Base-by-base conservation (phyloP, 805 yeast genomes). In the Kuraishia capsulata region DNA sequence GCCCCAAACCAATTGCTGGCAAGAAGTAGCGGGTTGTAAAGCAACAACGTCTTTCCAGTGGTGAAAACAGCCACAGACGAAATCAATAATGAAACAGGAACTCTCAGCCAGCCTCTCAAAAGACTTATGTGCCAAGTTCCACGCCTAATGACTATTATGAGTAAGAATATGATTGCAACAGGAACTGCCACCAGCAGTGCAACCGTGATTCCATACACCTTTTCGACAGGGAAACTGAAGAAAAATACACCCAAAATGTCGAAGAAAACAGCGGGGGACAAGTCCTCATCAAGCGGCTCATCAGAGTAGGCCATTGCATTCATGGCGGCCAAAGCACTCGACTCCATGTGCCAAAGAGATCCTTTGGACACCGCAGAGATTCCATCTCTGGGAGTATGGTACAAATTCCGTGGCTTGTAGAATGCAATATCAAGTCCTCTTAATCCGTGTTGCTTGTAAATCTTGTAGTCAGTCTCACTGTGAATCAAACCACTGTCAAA, bases 371-470 rank as follows among this genome's bases (percentile, higher is more conserved):
- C 71, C 42, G 78, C 76, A 36, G 68, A 64, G 34, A 84, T 80
- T 35, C 73, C 73, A 56, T 89, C 97, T 34, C 75, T 66, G 13
- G 64, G 59, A 1, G 97, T 89, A 53, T 89, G 97, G 49, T 89
- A 89, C 31, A 84, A 58, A 37, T 83, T 75, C 50, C 97, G 71
- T 19, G 96, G 95, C 50, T 77, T 81, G 55, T 74, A 87, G 56
- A 89, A 89, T 1, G 96, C 96, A 48, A 89, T 73, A 58, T 89
- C 97, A 52, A 88, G 69, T 9, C 97, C 97, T 45, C 95, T 69
- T 37, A 86, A 54, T 0, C 92, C 95, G 36, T 71, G 59, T 39
- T 71, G 68, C 33, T 61, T 56, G 53, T 87, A 89, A 3, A 86
- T 76, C 44, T 76, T 73, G 57, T 81, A 89, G 54, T 89, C 97